Evolutionary conservation across 208 protist species (phyloP), one percentile per base, ranked within the genome.

Genomic region (Leishmania major): DNA sequence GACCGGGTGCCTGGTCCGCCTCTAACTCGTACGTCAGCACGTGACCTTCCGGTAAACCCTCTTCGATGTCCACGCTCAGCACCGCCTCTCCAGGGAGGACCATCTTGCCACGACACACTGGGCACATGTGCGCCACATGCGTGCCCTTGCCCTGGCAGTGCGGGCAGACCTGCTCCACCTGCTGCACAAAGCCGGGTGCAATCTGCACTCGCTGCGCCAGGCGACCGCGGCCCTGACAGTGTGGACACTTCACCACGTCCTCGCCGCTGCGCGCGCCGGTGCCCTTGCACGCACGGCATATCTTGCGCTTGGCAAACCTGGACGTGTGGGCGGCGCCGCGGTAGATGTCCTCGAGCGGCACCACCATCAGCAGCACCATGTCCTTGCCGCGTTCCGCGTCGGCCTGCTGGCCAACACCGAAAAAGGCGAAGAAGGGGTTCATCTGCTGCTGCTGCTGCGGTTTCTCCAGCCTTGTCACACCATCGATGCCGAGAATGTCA

Each of bases 271-370:
- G 77, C 19, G 92, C 90, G 3, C 95, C 95, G 47, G 40, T 92
- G 55, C 95, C 95, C 51, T 89, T 91, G 87, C 95, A 98, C 60
- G 80, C 72, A 19, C 72, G 82, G 89, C 95, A 97, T 57, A 99
- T 83, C 84, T 98, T 98, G 47, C 94, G 92, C 73, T 99, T 95
- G 43, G 85, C 74, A 47, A 99, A 82, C 40, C 87, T 86, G 57
- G 99, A 75, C 53, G 90, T 89, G 60, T 91, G 80, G 31, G 91
- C 88, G 22, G 90, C 83, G 81, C 99, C 98, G 4, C 90, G 99
- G 93, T 99, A 99, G 10, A 99, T 77, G 31, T 94, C 89, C 77
- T 97, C 89, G 13, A 98, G 84, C 74, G 97, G 89, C 62, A 98
- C 90, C 11, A 92, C 95, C 75, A 97, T 96, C 43, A 92, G 72